Conservation (phyloP, 129 eudicot genomes). For the Rutidosis leptorrhynchoides region DNA sequence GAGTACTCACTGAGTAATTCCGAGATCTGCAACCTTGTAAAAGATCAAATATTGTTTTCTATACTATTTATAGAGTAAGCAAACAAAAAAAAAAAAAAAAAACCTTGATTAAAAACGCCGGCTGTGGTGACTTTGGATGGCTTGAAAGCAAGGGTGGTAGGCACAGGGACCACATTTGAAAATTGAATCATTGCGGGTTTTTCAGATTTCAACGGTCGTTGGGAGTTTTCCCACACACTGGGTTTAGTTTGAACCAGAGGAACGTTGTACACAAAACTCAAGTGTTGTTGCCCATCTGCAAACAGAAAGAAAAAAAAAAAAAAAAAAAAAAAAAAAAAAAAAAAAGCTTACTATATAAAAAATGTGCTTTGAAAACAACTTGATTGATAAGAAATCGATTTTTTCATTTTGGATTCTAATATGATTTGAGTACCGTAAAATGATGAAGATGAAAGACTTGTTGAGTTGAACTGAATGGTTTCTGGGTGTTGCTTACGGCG, state of each 20-base stretch:
- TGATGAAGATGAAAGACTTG: conserved; percentile 51
- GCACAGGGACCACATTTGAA: conserved; percentile 32
- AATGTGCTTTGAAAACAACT: not conserved
- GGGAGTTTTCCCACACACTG: conserved; percentile 47
- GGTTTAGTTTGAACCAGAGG: conserved; percentile 43
- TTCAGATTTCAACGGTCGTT: conserved; percentile 37
- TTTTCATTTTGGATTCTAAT: not conserved
- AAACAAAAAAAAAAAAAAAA: conserved; percentile 28
- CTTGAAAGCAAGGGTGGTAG: conserved; percentile 33
- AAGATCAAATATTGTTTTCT: not conserved
- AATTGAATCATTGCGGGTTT: conserved; percentile 35
- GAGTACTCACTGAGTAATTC: too few relatives aligned
- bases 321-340: too few relatives aligned
- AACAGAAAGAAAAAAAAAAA: too few relatives aligned
- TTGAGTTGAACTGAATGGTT: conserved; percentile 56
- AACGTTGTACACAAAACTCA: conserved; percentile 48
- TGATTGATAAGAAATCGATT: not conserved
- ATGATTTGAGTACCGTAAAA: conserved; percentile 53
- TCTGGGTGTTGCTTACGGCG: conserved; percentile 89
- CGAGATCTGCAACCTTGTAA: too few relatives aligned
- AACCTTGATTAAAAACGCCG: conserved; percentile 58
- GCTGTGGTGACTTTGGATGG: conserved; percentile 48
- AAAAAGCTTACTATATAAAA: not conserved
- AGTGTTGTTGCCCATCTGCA: conserved; percentile 64
- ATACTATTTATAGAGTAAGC: not conserved